Evolutionary conservation across 495 filamentous ascomycete species (phyloP).

Genomic region (Penicillium canescens): DNA sequence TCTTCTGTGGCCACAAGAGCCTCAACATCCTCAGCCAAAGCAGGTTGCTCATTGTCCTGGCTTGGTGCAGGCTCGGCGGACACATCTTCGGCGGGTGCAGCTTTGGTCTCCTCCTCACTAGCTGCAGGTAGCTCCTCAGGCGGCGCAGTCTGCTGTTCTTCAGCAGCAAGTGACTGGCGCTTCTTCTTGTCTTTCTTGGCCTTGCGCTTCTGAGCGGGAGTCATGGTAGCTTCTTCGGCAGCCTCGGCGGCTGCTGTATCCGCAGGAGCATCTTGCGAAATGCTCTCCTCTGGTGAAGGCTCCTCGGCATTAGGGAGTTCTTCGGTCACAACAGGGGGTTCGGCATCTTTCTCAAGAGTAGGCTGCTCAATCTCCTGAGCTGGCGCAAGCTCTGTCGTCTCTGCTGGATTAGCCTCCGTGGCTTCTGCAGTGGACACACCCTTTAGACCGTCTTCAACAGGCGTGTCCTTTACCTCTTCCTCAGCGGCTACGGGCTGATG

Average conservation of each 20-base stretch:
- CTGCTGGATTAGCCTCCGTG: background rate
- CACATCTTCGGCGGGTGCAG: background rate
- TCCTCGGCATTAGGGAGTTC: conserved; percentile 6
- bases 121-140: background rate
- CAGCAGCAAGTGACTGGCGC: background rate
- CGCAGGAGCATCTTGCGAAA: conserved; percentile 2
- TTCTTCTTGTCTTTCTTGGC: conserved; percentile 34
- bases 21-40: background rate
- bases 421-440: background rate
- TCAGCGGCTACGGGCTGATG: background rate
- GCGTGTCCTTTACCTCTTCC: background rate
- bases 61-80: background rate
- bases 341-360: background rate
- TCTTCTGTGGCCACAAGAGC: background rate
- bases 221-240: conserved; percentile 9
- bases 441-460: background rate
- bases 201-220: conserved; percentile 36
- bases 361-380: background rate
- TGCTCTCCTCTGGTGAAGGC: background rate
- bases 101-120: no score
- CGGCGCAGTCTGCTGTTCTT: background rate
- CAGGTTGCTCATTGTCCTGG: background rate
- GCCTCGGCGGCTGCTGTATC: conserved; percentile 5
- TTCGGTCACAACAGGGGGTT: background rate
- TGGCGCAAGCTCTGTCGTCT: background rate